phyloP scores from a whole-genome alignment of 805 yeast genomes.

The Wickerhamomyces xylosicus region DNA sequence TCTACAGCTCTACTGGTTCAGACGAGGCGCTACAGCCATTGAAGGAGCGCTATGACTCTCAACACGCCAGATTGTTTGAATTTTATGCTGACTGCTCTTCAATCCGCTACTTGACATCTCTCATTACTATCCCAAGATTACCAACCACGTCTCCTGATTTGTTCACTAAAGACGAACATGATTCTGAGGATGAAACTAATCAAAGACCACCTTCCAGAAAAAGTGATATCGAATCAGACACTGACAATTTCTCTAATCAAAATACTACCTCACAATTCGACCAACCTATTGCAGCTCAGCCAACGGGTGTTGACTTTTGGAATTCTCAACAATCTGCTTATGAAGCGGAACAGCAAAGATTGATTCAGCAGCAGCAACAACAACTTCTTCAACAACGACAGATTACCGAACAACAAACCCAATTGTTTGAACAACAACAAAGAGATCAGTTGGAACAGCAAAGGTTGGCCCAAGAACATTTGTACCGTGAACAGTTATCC shows the following conservation, averaged over 20 bases:
- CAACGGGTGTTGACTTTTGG: constrained; percentile 41
- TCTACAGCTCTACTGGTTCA: constrained; percentile 63
- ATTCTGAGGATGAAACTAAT: constrained; percentile 6
- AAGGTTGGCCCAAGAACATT: constrained; percentile 60
- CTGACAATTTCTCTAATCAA: constrained; percentile 36
- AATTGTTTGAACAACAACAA: constrained; percentile 63
- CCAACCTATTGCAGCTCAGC: constrained; percentile 37
- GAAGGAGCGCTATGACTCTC: constrained; percentile 52
- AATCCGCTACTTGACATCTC: constrained; percentile 67
- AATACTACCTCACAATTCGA: constrained; percentile 29
- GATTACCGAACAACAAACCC: constrained; percentile 59
- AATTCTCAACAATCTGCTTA: constrained; percentile 38
- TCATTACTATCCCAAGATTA: constrained; percentile 63
- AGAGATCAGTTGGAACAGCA: constrained; percentile 58
- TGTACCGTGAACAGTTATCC: constrained; percentile 55
- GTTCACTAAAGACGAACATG: constrained; percentile 17
- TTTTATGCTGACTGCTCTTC: constrained; percentile 88
- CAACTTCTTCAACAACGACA: constrained; percentile 61
- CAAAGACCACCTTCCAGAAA: constrained; percentile 16
- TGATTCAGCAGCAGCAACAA: constrained; percentile 52
- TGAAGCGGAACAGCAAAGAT: constrained; percentile 48
- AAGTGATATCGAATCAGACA: constrained; percentile 7
- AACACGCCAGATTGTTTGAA: constrained; percentile 55
- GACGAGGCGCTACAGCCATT: constrained; percentile 73
- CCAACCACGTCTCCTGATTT: constrained; percentile 28